Evolutionary conservation across 176 grass and related monocot genomes (phyloP), one percentile per base, ranked within the genome.

Genomic region (Phoenix dactylifera): DNA sequence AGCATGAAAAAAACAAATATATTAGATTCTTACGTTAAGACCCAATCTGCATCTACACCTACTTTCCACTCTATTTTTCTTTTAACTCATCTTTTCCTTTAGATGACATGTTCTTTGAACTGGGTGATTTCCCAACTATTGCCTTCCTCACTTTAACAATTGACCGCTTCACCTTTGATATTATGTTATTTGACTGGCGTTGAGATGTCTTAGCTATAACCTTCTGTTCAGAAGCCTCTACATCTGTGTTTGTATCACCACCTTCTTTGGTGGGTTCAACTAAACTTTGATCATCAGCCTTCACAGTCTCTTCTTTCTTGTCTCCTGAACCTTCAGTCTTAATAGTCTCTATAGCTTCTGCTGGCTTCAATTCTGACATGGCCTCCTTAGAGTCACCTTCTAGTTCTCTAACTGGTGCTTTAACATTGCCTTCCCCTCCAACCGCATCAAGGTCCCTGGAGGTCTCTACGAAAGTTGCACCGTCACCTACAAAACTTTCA

Each of bases 161-260:
- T 16, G 65, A 67, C 65, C 39, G 22, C 25, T 67, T 67, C 26
- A 67, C 51, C 23, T 67, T 67, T 22, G 65, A 67, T 24, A 67
- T 15, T 16, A 67, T 20, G 51, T 22, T 67, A 63, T 49, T 63
- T 22, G n/a, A 19, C 19, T 29, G 30, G 30, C n/a, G 5, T 22
- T 55, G 49, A 4, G 65, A 67, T 55, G 51, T 54, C 52, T 55
- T 67, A 15, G 6, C 24, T 12, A 52, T 18, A 52, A 54, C 12
- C 3, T 67, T 50, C 55, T 25, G 4, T 32, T 55, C 29, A 32
- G 24, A n/a, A 67, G 17, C 52, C 15, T 67, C 51, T 20, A 18
- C 25, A 55, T 30, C 64, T 54, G 51, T 30, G 5, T 55, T 67
- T 67, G 26, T 35, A 22, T 55, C 65, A 35, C 4, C 51, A 55